Conservation (phyloP, 2,329 filamentous ascomycete genomes). For the Exophiala sp. region DNA sequence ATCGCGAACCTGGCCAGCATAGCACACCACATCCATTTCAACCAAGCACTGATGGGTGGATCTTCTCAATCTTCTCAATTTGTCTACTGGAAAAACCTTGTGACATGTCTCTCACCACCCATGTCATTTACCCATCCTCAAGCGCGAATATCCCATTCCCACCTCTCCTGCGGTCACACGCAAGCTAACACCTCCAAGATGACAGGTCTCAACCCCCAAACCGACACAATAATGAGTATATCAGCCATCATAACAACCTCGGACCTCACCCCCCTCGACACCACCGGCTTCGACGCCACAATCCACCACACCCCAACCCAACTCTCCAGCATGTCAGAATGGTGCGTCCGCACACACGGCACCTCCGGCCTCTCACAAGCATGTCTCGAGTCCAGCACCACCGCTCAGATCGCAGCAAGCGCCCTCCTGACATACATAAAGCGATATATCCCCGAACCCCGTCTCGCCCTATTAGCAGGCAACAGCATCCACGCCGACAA, state of each 20-base stretch:
- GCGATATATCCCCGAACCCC: slow-evolving; percentile 62
- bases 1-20: no score
- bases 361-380: slow-evolving; percentile 75
- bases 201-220: slow-evolving; percentile 77
- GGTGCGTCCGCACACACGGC: slow-evolving; percentile 80
- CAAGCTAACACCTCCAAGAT: slow-evolving; percentile 57
- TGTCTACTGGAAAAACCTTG: background rate
- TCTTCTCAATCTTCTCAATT: background rate
- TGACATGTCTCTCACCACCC: no score
- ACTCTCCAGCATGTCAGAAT: slow-evolving; percentile 78
- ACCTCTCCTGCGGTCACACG: no score
- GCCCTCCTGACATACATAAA: slow-evolving; percentile 75
- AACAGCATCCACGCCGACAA: slow-evolving; percentile 92
- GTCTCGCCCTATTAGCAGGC: slow-evolving; percentile 73
- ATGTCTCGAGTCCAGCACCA: slow-evolving; percentile 69
- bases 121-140: no score
- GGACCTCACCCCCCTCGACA: slow-evolving; percentile 71
- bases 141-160: background rate
- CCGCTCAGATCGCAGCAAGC: slow-evolving; percentile 66
- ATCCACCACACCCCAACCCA: slow-evolving; percentile 69
- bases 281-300: slow-evolving; percentile 72
- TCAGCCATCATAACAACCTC: slow-evolving; percentile 87
- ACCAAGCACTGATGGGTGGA: no score
- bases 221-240: slow-evolving; percentile 84
- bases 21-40: no score